A percentile compares a stretch with the other conserved stretches of the same genome.
These are phyloP conservation scores for Hippophae tibetana DNA, from an alignment of 306 rosid species.

Conservation along the genomic window DNA sequence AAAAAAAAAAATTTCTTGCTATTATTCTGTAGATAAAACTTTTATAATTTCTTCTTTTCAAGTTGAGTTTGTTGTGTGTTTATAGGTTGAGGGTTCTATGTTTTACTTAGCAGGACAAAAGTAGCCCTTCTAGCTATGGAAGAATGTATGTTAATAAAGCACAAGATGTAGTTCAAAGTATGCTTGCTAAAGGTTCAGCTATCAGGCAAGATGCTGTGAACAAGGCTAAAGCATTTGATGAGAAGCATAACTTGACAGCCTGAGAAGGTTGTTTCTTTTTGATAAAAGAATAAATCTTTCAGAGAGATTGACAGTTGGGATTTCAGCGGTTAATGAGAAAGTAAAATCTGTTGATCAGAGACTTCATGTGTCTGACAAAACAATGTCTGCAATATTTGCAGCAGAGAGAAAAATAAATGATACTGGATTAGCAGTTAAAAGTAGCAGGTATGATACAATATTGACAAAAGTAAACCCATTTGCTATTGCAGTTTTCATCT, in stretches of 20 bases:
- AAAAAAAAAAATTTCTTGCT: no score
- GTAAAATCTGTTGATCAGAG: constrained; percentile 81
- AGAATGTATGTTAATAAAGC: constrained; percentile 60
- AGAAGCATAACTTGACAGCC: constrained; percentile 78
- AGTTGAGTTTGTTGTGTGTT: constrained; percentile 3
- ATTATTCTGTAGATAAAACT: constrained; percentile 4
- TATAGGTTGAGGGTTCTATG: constrained; percentile 4
- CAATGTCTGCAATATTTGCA: constrained; percentile 85
- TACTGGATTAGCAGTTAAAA: constrained; percentile 90
- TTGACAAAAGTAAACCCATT: neutral
- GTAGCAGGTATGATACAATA: constrained; percentile 57
- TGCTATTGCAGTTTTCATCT: neutral
- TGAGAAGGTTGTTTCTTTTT: constrained; percentile 69
- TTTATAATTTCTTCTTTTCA: neutral
- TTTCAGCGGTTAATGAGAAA: constrained; percentile 79
- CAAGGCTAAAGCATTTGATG: constrained; percentile 97
- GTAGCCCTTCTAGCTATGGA: constrained; percentile 35
- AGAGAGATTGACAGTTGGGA: constrained; percentile 71
- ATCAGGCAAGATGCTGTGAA: constrained; percentile 77
- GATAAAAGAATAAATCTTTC: constrained; percentile 75
- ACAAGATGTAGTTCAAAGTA: constrained; percentile 62
- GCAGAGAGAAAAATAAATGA: constrained; percentile 81
- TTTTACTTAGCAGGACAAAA: constrained; percentile 39
- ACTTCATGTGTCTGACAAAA: constrained; percentile 84
- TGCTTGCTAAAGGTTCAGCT: constrained; percentile 80